Conservation (phyloP, 73 alveolate genomes). For the Paramecium octaurelia region DNA sequence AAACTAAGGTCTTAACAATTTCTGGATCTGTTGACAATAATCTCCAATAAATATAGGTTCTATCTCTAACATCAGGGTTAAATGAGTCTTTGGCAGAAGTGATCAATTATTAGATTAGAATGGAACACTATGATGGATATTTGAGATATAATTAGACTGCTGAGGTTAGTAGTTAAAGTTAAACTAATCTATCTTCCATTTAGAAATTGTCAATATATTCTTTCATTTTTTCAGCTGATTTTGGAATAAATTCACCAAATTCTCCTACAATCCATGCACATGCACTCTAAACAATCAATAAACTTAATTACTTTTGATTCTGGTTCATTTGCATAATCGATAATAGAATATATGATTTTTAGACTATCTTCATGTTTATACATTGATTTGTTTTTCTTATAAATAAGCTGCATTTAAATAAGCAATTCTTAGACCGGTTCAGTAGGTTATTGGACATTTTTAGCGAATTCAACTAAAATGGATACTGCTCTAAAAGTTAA, state of each 20-base stretch:
- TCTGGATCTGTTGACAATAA: conserved; percentile 78
- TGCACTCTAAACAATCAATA: not conserved
- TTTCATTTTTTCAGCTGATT: conserved; percentile 67
- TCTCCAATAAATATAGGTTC: conserved; percentile 84
- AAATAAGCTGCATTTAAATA: conserved; percentile 13
- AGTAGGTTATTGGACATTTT: conserved; percentile 61
- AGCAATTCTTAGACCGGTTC: conserved; percentile 55
- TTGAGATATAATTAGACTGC: conserved; percentile 48
- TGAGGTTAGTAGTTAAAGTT: conserved; percentile 60
- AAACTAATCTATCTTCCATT: conserved; percentile 68
- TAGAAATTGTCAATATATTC: conserved; percentile 63
- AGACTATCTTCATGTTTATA: conserved; percentile 47
- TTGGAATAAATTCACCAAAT: conserved; percentile 54
- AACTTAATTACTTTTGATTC: not conserved
- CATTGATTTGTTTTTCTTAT: not conserved
- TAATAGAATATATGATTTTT: not conserved
- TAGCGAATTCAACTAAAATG: conserved; percentile 73
- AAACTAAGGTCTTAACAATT: conserved; percentile 70
- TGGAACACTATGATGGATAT: conserved; percentile 56
- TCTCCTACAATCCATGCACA: conserved; percentile 57
- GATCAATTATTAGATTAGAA: conserved; percentile 60
- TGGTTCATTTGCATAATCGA: conserved; percentile 53
- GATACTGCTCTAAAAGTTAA: conserved; percentile 66
- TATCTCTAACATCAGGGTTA: conserved; percentile 81
- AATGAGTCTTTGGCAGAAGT: conserved; percentile 68